These are phyloP conservation scores for Cyphellophora attinorum DNA, from an alignment of 2,329 filamentous ascomycete genomes.

Conservation along the genomic window DNA sequence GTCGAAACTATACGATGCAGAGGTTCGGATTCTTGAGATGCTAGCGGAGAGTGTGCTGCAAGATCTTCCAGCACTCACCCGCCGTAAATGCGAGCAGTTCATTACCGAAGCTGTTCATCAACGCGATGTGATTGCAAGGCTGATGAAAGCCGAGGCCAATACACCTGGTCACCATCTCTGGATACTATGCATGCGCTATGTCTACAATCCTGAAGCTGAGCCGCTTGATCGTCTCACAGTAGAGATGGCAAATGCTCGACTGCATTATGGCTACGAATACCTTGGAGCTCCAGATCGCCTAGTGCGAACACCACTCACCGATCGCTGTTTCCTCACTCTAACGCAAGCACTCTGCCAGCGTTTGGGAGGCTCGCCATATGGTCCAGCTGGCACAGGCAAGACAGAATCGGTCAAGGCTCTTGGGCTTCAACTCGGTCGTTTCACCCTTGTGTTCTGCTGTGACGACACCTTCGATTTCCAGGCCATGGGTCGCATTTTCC, in stretches of 20 bases:
- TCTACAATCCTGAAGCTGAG: conserved; percentile 75
- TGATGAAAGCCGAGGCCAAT: conserved; percentile 65
- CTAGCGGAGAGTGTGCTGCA: conserved; percentile 83
- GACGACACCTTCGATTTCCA: conserved; percentile 99
- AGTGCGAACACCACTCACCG: conserved; percentile 90
- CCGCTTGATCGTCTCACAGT: conserved; percentile 74
- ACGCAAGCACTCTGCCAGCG: conserved; percentile 92
- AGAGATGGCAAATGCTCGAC: conserved; percentile 91
- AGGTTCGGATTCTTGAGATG: conserved; percentile 74
- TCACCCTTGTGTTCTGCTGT: conserved; percentile 98
- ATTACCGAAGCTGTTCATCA: conserved; percentile 99
- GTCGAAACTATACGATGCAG: conserved; percentile 63
- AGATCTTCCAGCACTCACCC: conserved; percentile 73
- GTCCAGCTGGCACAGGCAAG: conserved; percentile 94
- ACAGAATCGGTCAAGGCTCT: conserved; percentile 98
- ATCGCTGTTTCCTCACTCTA: conserved; percentile 95
- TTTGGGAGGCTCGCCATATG: conserved; percentile 92
- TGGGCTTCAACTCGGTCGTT: conserved; percentile 89
- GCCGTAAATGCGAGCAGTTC: conserved; percentile 96
- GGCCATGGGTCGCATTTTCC: conserved; percentile 98
- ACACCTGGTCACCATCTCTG: conserved; percentile 77
- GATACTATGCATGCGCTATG: conserved; percentile 95
- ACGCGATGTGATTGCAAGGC: conserved; percentile 81
- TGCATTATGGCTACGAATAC: conserved; percentile 97
- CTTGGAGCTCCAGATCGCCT: conserved; percentile 92